Conservation (phyloP, 1,284 basidiomycete species). For the Tilletia setariae region DNA sequence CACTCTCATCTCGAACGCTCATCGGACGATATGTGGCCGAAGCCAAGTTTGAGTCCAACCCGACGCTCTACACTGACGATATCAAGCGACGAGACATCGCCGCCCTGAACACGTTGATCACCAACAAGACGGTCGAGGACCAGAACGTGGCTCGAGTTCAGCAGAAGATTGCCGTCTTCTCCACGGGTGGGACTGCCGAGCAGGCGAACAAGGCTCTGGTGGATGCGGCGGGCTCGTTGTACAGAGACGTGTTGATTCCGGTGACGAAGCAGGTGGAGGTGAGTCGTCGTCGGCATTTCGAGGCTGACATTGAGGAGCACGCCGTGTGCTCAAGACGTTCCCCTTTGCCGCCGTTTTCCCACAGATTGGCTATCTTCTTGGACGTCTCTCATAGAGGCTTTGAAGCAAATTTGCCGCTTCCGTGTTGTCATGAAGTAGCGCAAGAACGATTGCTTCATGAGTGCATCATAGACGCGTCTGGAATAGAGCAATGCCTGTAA, state of each 20-base stretch:
- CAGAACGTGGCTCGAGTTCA: neutral
- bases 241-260: neutral
- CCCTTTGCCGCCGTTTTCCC: neutral
- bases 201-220: no score
- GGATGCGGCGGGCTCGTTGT: neutral
- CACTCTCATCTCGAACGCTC: neutral
- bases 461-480: no score
- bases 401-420: no score
- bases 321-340: neutral
- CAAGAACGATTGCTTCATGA: no score
- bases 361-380: constrained; percentile 1
- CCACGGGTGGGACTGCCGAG: neutral
- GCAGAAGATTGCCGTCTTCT: neutral
- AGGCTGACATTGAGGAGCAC: neutral
- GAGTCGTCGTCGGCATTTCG: neutral
- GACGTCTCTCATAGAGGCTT: neutral
- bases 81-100: neutral
- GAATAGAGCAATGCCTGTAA: no score
- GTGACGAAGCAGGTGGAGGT: constrained; percentile 6
- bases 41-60: neutral
- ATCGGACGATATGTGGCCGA: constrained; percentile 4
- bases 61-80: neutral
- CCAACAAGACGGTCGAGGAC: constrained; percentile 9
- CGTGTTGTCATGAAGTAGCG: no score
- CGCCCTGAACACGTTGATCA: neutral